Evolutionary conservation across 495 filamentous ascomycete genomes (phyloP).

Genomic region (Monascus purpureus): DNA sequence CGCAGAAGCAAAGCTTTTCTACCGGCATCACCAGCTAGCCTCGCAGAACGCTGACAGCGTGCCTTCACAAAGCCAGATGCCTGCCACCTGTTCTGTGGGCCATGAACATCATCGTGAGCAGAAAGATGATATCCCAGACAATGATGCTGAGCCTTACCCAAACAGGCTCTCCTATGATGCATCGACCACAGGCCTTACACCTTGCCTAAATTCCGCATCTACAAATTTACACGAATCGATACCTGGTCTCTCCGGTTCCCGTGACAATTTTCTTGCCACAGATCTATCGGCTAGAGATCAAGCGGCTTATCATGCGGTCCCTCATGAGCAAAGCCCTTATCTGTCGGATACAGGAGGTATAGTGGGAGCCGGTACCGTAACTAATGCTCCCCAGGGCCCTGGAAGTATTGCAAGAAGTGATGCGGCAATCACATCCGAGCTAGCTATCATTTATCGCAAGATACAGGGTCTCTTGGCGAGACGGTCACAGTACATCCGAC

Average conservation of each 20-base stretch:
- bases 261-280: slow-evolving; percentile 20
- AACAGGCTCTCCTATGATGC: neutral
- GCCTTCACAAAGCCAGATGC: slow-evolving; percentile 9
- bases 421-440: slow-evolving; percentile 62
- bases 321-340: slow-evolving; percentile 33
- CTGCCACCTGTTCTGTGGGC: no score
- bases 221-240: neutral
- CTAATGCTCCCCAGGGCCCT: slow-evolving; percentile 30
- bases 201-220: no score
- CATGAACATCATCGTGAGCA: slow-evolving; percentile 4
- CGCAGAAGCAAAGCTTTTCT: slow-evolving; percentile 86
- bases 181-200: neutral
- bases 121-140: slow-evolving; percentile 3
- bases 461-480: slow-evolving; percentile 71
- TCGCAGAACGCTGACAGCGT: slow-evolving; percentile 11
- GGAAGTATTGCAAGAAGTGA: slow-evolving; percentile 41
- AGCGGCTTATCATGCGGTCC: slow-evolving; percentile 24
- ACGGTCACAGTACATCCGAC: slow-evolving; percentile 73
- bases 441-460: slow-evolving; percentile 73
- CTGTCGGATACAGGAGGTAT: slow-evolving; percentile 30
- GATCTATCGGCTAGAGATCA: slow-evolving; percentile 35
- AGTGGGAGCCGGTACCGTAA: slow-evolving; percentile 36
- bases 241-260: neutral
- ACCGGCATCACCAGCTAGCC: slow-evolving; percentile 68
- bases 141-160: slow-evolving; percentile 6